phyloP scores from a whole-genome alignment of 306 rosid genomes.

The Lathyrus sativus region DNA sequence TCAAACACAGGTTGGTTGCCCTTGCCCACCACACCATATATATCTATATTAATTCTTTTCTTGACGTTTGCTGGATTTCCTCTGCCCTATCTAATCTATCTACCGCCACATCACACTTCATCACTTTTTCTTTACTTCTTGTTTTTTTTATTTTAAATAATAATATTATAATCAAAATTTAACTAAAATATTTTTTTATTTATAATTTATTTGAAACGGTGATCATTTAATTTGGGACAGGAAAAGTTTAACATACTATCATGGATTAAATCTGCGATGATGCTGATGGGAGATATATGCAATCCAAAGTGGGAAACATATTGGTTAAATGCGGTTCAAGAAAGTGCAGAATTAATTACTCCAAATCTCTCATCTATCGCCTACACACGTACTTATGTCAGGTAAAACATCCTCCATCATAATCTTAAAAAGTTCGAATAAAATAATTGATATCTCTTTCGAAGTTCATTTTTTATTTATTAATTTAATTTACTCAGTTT shows the following conservation, averaged over 20 bases:
- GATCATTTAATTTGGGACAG: too few relatives aligned
- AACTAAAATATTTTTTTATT: too few relatives aligned
- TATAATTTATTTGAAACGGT: too few relatives aligned
- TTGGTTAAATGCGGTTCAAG: neutral
- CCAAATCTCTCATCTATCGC: neutral
- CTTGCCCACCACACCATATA: neutral
- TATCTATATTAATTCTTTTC: neutral
- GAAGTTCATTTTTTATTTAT: too few relatives aligned
- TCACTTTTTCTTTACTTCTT: neutral
- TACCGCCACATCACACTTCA: neutral
- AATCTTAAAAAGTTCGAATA: neutral
- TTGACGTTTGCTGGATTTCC: conserved; percentile 8
- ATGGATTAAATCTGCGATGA: neutral
- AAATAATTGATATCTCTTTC: too few relatives aligned
- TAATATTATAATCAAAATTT: too few relatives aligned
- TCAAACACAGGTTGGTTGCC: neutral
- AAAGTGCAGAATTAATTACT: neutral
- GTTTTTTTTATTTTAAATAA: too few relatives aligned
- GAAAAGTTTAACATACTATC: too few relatives aligned
- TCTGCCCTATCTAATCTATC: neutral
- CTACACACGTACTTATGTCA: neutral
- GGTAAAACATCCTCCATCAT: neutral
- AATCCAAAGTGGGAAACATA: neutral
- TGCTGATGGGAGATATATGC: neutral
- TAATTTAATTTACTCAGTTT: too few relatives aligned